These are phyloP conservation scores for Lentinus tigrinus DNA, from an alignment of 768 basidiomycete species.

Conservation along the genomic window DNA sequence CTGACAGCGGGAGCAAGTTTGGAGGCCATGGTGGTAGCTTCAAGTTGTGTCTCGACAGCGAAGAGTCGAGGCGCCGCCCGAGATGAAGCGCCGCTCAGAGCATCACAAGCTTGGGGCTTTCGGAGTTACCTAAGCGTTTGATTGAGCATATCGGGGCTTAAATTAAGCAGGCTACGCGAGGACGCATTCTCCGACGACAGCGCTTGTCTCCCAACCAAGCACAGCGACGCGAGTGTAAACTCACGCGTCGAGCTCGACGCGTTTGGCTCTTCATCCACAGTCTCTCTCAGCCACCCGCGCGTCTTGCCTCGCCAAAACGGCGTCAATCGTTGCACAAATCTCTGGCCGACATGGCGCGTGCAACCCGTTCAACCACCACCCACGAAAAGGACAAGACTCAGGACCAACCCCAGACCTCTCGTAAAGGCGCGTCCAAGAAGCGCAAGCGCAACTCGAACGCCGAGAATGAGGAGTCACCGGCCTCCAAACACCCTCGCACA, in stretches of 20 bases:
- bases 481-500: constrained; percentile 51
- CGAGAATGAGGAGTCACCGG: constrained; percentile 47
- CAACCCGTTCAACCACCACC: constrained; percentile 65
- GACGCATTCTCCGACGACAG: neutral
- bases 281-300: constrained; percentile 33
- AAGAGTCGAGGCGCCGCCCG: too few species aligned
- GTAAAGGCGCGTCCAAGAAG: constrained; percentile 49
- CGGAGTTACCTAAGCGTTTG: constrained; percentile 31
- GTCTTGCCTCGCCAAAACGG: constrained; percentile 25
- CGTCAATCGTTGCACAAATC: constrained; percentile 9
- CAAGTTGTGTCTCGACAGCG: neutral
- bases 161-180: neutral
- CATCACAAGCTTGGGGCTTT: too few species aligned
- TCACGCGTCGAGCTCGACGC: constrained; percentile 27
- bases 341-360: constrained; percentile 58
- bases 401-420: constrained; percentile 22
- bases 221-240: constrained; percentile 23
- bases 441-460: constrained; percentile 59
- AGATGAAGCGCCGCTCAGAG: neutral
- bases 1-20: constrained; percentile 26
- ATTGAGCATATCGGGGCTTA: neutral
- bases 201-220: constrained; percentile 8
- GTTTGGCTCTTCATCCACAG: constrained; percentile 8
- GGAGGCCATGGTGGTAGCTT: constrained; percentile 38
- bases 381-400: constrained; percentile 37